Evolutionary conservation across 768 basidiomycete species (phyloP).

Genomic region (Pleurotus djamor): DNA sequence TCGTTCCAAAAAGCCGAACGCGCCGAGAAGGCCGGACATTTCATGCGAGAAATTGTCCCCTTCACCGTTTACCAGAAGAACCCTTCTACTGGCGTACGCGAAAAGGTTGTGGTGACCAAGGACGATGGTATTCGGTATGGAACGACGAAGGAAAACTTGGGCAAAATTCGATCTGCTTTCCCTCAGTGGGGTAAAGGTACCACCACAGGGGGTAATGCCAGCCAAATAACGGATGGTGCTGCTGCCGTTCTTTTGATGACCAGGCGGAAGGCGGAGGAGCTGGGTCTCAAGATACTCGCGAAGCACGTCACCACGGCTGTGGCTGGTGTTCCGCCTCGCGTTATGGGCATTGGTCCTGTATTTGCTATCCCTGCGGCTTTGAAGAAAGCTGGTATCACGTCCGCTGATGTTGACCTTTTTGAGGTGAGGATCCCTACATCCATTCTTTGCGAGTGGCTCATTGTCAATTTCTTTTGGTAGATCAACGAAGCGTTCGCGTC

Average conservation of each 20-base stretch:
- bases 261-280: constrained; percentile 71
- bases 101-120: constrained; percentile 51
- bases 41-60: constrained; percentile 71
- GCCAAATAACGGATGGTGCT: constrained; percentile 82
- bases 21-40: constrained; percentile 67
- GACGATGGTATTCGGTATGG: constrained; percentile 82
- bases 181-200: constrained; percentile 75
- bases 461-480: constrained; percentile 27
- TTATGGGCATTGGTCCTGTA: constrained; percentile 88
- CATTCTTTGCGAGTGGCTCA: not conserved
- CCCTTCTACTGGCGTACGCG: constrained; percentile 48
- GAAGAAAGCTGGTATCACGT: constrained; percentile 59
- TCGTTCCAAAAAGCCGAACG: constrained; percentile 80
- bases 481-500: constrained; percentile 94
- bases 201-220: constrained; percentile 86
- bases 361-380: constrained; percentile 83
- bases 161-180: constrained; percentile 72
- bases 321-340: constrained; percentile 71
- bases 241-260: constrained; percentile 84
- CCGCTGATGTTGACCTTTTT: constrained; percentile 74
- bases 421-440: constrained; percentile 44
- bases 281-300: constrained; percentile 71
- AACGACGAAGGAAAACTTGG: constrained; percentile 63
- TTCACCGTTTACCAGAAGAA: constrained; percentile 66
- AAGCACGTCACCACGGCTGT: constrained; percentile 77